Evolutionary conservation across 805 yeast genomes (phyloP).

Genomic region (Geotrichum ghanense): DNA sequence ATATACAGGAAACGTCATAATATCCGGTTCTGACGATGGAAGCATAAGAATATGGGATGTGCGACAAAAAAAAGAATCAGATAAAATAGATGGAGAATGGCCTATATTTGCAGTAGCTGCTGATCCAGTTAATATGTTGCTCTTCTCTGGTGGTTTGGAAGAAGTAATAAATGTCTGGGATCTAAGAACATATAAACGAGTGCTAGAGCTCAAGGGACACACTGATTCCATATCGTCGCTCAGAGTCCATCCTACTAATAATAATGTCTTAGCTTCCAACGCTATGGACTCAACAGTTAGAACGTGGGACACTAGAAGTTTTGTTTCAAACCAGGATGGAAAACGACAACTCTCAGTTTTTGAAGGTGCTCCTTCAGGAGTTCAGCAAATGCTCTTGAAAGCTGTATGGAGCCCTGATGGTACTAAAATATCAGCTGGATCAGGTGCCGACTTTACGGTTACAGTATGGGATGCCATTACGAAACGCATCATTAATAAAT

Average conservation of each 20-base stretch:
- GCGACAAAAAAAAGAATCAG: constrained; percentile 36
- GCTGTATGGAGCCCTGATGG: constrained; percentile 33
- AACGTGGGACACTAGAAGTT: constrained; percentile 42
- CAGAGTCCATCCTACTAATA: constrained; percentile 35
- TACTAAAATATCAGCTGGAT: constrained; percentile 41
- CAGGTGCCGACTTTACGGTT: constrained; percentile 42
- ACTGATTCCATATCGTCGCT: constrained; percentile 45
- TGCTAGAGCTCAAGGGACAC: constrained; percentile 38
- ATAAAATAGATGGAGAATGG: constrained; percentile 34
- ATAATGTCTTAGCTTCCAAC: constrained; percentile 36
- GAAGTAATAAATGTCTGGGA: constrained; percentile 53
- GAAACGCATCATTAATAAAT: constrained; percentile 35
- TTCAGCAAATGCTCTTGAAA: constrained; percentile 41
- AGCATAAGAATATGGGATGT: constrained; percentile 51
- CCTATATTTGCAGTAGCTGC: constrained; percentile 48
- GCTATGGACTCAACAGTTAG: constrained; percentile 47
- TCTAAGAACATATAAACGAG: constrained; percentile 31
- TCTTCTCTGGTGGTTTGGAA: constrained; percentile 60
- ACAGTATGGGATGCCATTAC: constrained; percentile 51
- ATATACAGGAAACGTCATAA: neutral
- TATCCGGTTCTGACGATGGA: constrained; percentile 55
- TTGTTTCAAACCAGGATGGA: constrained; percentile 26
- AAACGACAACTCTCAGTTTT: constrained; percentile 27
- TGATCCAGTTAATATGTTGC: constrained; percentile 29
- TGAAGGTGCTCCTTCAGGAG: constrained; percentile 44